Evolutionary conservation across 495 filamentous ascomycete genomes (phyloP).

Genomic region (Lasiosphaeris hirsuta): DNA sequence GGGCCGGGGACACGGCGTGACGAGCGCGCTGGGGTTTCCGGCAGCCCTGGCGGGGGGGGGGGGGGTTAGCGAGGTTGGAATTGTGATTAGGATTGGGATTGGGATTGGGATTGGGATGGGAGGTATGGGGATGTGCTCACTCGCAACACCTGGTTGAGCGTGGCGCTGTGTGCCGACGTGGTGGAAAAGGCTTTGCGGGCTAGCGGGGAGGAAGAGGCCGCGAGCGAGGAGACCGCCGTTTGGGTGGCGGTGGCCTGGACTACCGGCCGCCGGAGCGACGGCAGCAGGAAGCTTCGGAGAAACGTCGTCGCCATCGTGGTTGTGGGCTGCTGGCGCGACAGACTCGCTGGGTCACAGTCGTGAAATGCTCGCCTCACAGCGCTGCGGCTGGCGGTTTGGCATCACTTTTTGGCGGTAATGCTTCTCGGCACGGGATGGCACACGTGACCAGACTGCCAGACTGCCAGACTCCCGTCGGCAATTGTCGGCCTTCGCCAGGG

Average conservation of each 20-base stretch:
- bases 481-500: constrained; percentile 18
- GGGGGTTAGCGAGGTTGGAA: neutral
- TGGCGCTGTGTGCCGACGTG: constrained; percentile 50
- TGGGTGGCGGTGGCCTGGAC: neutral
- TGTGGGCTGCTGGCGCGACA: constrained; percentile 12
- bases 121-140: constrained; percentile 28
- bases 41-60: constrained; percentile 57
- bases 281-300: constrained; percentile 25
- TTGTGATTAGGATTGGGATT: too few relatives aligned
- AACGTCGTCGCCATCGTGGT: constrained; percentile 29
- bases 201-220: neutral
- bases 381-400: neutral
- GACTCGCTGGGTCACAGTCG: constrained; percentile 3
- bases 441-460: too few relatives aligned
- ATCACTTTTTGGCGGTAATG: constrained; percentile 24
- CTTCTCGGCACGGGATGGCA: constrained; percentile 11
- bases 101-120: neutral
- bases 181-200: constrained; percentile 44
- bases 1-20: constrained; percentile 79
- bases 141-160: constrained; percentile 58
- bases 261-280: constrained; percentile 26
- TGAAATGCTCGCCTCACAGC: neutral
- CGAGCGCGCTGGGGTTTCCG: constrained; percentile 72
- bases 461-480: constrained; percentile 17
- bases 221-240: too few relatives aligned